phyloP scores from a whole-genome alignment of 331 rosid species.

The Quercus tomentella region DNA sequence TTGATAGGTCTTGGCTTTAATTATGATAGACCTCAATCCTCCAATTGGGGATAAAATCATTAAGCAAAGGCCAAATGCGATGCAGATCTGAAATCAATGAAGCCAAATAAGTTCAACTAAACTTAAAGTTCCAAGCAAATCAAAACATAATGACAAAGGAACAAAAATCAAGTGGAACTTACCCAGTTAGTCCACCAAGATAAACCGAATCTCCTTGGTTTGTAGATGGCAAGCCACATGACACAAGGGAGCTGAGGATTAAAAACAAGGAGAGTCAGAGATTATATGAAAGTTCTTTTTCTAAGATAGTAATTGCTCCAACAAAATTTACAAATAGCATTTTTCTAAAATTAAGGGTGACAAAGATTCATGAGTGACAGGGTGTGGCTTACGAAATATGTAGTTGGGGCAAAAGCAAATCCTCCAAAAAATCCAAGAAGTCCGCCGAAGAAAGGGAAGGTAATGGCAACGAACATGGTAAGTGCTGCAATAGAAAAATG shows the following conservation, averaged over 20 bases:
- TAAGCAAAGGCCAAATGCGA: slow-evolving; percentile 52
- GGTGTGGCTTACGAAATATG: slow-evolving; percentile 65
- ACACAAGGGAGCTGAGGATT: slow-evolving; percentile 81
- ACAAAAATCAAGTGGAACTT: slow-evolving; percentile 7
- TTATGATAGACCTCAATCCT: slow-evolving; percentile 66
- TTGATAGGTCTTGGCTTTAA: slow-evolving; percentile 49
- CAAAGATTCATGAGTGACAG: not conserved
- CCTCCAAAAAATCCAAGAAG: slow-evolving; percentile 90
- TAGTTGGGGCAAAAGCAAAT: slow-evolving; percentile 91
- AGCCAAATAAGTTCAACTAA: slow-evolving; percentile 4
- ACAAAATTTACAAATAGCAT: not conserved
- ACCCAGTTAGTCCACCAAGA: slow-evolving; percentile 93
- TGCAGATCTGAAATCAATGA: slow-evolving; percentile 64
- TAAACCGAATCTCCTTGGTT: slow-evolving; percentile 66
- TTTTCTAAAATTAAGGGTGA: not conserved
- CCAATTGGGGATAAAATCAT: slow-evolving; percentile 76
- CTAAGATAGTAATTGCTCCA: not conserved
- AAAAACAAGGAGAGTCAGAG: not conserved
- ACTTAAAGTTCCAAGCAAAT: slow-evolving; percentile 3
- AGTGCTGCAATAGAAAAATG: slow-evolving; percentile 40
- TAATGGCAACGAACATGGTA: slow-evolving; percentile 81
- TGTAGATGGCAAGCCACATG: slow-evolving; percentile 82
- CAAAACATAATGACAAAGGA: not conserved
- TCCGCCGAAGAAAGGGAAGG: slow-evolving; percentile 86
- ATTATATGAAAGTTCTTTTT: not conserved